Base-by-base conservation (phyloP, 306 rosid genomes). In the Inga laurina region DNA sequence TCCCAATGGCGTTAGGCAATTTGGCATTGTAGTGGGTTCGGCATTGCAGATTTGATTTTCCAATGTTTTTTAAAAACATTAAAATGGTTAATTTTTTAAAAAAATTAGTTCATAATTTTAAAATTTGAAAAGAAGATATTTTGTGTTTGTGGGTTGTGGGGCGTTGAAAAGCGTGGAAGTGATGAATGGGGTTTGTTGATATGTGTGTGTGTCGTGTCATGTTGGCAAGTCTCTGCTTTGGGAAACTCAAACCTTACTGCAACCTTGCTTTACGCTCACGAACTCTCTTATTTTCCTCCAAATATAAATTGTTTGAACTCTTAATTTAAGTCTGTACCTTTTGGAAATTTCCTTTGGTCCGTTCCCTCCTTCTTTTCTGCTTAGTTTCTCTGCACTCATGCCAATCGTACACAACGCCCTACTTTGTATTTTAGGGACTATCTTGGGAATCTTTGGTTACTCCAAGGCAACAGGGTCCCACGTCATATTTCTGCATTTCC, bases 91-190 rank as follows among this genome's bases (percentile, higher is more conserved):
- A 15, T 3, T 75, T 16, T 21, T 82, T 57, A 45, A 22, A 46
- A 46, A 73, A 22, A 11, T 3, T 2, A 18, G 0, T 0, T 0
- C 3, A 7, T 18, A 35, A 35, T 18, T 66, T 34, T 32, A 1
- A 7, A 34, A 30, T 27, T 30, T 10, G 68, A 27, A 62, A 62
- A 24, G 18, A 27, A 32, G 43, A 65, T 14, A 43, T 39, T 39
- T 39, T 39, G 43, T 39, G 43, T 39, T 39, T 35, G 4, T 35
- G 37, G 37, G 37, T 35, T 39, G 41, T 5, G 37, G 48, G 89
- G 72, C 87, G 91, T 90, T 92, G 83, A 86, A 74, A 86, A 71
- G 92, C 92, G 83, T 65, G 81, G 77, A 84, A 10, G 79, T 88
- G 65, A 62, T 87, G 92, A 87, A 35, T 1, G 8, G 49, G 1